Conservation (phyloP, 495 filamentous ascomycete genomes). For the Penicillium goetzii region DNA sequence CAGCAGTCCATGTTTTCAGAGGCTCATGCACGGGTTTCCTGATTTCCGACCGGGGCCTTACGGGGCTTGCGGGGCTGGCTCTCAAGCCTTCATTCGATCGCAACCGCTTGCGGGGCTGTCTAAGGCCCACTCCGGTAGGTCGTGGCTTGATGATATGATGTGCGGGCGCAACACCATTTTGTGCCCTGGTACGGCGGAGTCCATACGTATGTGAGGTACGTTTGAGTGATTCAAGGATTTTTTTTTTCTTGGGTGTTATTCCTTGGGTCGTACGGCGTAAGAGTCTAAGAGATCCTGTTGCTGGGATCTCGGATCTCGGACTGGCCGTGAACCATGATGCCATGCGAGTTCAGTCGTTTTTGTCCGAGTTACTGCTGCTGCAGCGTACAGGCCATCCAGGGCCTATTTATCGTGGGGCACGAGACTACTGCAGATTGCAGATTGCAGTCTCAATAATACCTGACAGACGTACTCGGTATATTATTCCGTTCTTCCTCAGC, state of each 20-base stretch:
- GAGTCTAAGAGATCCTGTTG: neutral
- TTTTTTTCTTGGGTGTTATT: neutral
- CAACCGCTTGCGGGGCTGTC: slow-evolving; percentile 32
- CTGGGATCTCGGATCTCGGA: neutral
- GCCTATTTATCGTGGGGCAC: too few species aligned
- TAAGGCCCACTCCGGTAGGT: slow-evolving; percentile 22
- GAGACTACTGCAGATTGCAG: neutral
- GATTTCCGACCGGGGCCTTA: slow-evolving; percentile 11
- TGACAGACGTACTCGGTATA: neutral
- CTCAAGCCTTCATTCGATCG: slow-evolving; percentile 14
- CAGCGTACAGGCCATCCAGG: neutral
- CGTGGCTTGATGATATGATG: slow-evolving; percentile 18
- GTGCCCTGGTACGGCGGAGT: too few species aligned
- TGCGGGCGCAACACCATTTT: slow-evolving; percentile 20
- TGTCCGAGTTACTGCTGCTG: neutral
- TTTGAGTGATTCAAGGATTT: slow-evolving; percentile 1
- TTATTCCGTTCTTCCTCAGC: neutral
- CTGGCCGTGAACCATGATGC: neutral
- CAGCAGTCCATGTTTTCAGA: slow-evolving; percentile 27
- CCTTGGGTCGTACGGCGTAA: neutral
- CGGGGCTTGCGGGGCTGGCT: neutral
- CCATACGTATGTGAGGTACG: neutral
- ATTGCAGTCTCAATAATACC: neutral
- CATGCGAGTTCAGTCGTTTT: neutral
- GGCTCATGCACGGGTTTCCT: slow-evolving; percentile 22